Base-by-base conservation (phyloP, 345 rosid species). In the Draba incana region DNA sequence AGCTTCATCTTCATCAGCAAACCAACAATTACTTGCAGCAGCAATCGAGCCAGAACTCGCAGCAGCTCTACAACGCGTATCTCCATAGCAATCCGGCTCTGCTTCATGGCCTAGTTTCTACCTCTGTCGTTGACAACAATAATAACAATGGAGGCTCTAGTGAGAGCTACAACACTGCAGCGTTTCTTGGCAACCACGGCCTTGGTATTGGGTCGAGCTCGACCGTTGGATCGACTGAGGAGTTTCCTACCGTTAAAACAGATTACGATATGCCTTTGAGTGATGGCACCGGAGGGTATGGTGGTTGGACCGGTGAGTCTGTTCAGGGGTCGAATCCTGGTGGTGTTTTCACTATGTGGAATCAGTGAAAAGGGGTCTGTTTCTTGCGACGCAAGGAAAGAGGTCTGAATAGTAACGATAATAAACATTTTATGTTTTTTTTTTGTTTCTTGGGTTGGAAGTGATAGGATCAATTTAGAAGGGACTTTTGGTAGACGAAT, bases 331-430 rank as follows among this genome's bases (percentile, higher is more conserved):
- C 95, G 28, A 91, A 86, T 78, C 84, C 91, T 13, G 82, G 83
- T 8, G 80, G 83, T 14, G 84, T 83, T 71, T 94, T 89, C 66
- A 80, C 92, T 41, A 94, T 86, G 93, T 94, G 99, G 98, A 91
- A 86, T 66, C 96, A 87, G 10, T 93, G 61, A 74, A 58, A 81
- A 61, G 3, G 15, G 59, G 20, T 49, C n/a, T 45, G 59, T 62
- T 75, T 52, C 78, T 62, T 68, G 74, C 11, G 12, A 1, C 53
- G 11, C 54, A 68, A 47, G 64, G 53, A 51, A 66, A 46, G 12
- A 42, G 69, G 58, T 75, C 43, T 16, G 12, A 16, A 28, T 64
- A 28, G 37, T 72, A 38, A 52, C 55, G 58, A 65, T 25, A 10
- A 49, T 7, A 33, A 51, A 16, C 39, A 8, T 31, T 20, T 31